Evolutionary conservation across 2,329 filamentous ascomycete species (phyloP).

Genomic region (Diplocarpon rosae): DNA sequence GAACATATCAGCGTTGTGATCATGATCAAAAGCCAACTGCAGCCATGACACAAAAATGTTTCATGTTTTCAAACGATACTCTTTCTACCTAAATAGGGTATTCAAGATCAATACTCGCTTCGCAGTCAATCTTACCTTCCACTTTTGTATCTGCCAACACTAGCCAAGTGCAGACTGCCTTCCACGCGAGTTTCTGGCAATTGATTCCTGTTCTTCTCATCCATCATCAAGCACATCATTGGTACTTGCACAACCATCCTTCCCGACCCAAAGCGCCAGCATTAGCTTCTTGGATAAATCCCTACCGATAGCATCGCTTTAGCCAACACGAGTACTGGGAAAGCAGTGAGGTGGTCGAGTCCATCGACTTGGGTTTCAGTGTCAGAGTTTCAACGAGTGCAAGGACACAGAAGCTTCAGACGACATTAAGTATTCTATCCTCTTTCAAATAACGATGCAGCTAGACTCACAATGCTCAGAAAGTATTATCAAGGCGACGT

Average conservation of each 20-base stretch:
- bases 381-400: no score
- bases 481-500: not conserved
- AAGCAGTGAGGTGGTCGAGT: not conserved
- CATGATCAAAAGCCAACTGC: no score
- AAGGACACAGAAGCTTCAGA: no score
- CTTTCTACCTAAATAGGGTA: no score
- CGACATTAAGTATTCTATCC: no score
- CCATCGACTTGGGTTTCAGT: not conserved
- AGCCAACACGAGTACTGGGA: not conserved
- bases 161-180: not conserved
- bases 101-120: no score
- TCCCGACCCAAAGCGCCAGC: conserved; percentile 2
- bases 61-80: no score
- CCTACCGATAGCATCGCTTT: conserved; percentile 1
- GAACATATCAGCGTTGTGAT: no score
- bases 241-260: conserved; percentile 7
- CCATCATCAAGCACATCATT: conserved; percentile 9
- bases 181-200: not conserved
- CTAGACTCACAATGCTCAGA: not conserved
- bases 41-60: no score
- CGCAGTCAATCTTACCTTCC: no score
- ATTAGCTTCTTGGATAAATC: conserved; percentile 11
- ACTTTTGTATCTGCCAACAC: no score
- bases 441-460: not conserved
- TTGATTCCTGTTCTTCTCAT: conserved; percentile 1